These are phyloP conservation scores for Linum trigynum DNA, from an alignment of 345 rosid species.

Conservation along the genomic window DNA sequence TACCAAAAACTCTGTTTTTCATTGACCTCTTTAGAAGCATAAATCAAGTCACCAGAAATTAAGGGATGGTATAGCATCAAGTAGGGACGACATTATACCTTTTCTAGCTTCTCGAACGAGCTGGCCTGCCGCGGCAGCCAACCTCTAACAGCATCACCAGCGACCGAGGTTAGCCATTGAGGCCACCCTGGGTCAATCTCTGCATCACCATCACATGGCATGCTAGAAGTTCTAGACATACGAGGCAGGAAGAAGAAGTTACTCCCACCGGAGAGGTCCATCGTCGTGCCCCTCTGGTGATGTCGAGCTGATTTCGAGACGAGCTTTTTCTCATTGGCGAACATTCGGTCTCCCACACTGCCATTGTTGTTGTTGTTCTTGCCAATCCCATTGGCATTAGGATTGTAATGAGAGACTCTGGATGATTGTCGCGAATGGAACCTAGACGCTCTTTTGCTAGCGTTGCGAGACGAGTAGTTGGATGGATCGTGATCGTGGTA, in stretches of 20 bases:
- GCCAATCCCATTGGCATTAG: background rate
- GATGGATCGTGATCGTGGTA: background rate
- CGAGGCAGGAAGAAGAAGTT: background rate
- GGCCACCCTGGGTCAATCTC: constrained; percentile 4
- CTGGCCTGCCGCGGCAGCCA: background rate
- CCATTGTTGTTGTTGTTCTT: background rate
- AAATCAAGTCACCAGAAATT: no score
- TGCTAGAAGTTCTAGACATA: background rate
- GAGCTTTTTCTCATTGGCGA: background rate
- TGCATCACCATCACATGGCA: background rate
- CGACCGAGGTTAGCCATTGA: constrained; percentile 1
- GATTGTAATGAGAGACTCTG: background rate
- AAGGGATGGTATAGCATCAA: no score
- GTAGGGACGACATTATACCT: background rate
- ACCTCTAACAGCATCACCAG: background rate
- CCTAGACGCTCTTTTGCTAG: background rate
- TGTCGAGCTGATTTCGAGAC: background rate
- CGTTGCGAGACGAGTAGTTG: background rate
- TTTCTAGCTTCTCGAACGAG: constrained; percentile 4
- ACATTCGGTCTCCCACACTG: background rate
- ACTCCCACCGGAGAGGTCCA: background rate
- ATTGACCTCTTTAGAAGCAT: no score
- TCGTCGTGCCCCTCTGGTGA: background rate
- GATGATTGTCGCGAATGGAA: background rate
- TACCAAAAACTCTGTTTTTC: no score